Percentiles rank a stretch among this genome's conserved stretches.
These are phyloP conservation scores for Lactarius trivialis DNA, from an alignment of 768 basidiomycete species.

Conservation along the genomic window DNA sequence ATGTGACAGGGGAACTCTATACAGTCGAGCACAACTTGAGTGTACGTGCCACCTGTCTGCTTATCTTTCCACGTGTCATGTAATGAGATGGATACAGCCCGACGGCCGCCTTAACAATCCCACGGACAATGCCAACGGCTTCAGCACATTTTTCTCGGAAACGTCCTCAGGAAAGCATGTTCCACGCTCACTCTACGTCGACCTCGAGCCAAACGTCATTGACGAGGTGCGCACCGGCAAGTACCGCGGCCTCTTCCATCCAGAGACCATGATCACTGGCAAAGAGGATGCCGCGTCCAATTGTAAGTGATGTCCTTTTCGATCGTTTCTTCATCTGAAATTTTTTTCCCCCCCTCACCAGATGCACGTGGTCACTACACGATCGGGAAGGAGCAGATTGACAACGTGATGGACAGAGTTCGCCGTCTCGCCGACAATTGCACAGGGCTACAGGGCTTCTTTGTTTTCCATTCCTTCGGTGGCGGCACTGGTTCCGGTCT, in stretches of 20 bases:
- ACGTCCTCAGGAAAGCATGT: slow-evolving; percentile 95
- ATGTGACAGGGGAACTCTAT: slow-evolving; percentile 85
- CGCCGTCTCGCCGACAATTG: slow-evolving; percentile 97
- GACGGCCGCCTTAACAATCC: slow-evolving; percentile 86
- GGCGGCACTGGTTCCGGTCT: slow-evolving; percentile 99
- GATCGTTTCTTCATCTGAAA: background rate
- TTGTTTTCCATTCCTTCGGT: slow-evolving; percentile 99
- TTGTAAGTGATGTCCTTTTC: slow-evolving; percentile 49
- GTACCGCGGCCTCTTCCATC: slow-evolving; percentile 97
- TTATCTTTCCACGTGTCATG: background rate
- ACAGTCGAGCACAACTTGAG: slow-evolving; percentile 97
- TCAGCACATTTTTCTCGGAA: slow-evolving; percentile 99
- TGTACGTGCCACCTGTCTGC: slow-evolving; percentile 45
- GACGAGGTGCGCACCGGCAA: slow-evolving; percentile 95
- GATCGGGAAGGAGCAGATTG: slow-evolving; percentile 96
- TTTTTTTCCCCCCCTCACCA: slow-evolving; percentile 29
- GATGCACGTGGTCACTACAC: slow-evolving; percentile 99
- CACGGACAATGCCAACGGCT: slow-evolving; percentile 79
- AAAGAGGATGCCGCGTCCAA: slow-evolving; percentile 99
- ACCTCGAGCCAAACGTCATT: slow-evolving; percentile 95
- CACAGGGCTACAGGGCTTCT: slow-evolving; percentile 97
- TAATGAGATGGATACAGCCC: slow-evolving; percentile 50
- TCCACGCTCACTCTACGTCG: slow-evolving; percentile 94
- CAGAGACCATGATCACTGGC: slow-evolving; percentile 95
- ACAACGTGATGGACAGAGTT: slow-evolving; percentile 94